These are phyloP conservation scores for Polyporus arcularius DNA, from an alignment of 768 basidiomycete species.

Conservation along the genomic window DNA sequence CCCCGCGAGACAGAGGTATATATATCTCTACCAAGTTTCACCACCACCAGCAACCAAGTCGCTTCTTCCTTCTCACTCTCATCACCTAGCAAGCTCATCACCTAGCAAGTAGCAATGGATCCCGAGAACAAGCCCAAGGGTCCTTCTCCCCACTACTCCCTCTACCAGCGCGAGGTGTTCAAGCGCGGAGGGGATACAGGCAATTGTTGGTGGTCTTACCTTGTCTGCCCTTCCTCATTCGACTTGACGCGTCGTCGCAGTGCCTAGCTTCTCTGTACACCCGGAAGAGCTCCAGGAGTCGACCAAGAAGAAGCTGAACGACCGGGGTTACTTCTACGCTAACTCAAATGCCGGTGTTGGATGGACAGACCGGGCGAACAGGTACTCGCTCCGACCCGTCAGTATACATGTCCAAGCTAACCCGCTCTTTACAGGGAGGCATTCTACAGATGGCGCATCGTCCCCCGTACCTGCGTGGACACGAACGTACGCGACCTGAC, in stretches of 20 bases:
- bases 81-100: background rate
- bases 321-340: conserved; percentile 52
- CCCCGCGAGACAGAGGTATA: background rate
- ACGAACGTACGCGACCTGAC: conserved; percentile 49
- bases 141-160: conserved; percentile 50
- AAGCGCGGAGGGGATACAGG: conserved; percentile 40
- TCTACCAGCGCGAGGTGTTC: conserved; percentile 54
- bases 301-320: conserved; percentile 44
- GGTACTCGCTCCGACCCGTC: conserved; percentile 23
- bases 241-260: conserved; percentile 20
- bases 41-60: background rate
- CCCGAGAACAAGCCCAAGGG: conserved; percentile 48
- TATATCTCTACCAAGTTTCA: background rate
- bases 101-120: conserved; percentile 37
- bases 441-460: conserved; percentile 54
- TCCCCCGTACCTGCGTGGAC: conserved; percentile 59
- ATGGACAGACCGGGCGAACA: conserved; percentile 54
- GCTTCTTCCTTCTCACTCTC: background rate
- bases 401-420: background rate
- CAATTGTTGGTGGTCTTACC: conserved; percentile 28
- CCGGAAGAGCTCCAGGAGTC: conserved; percentile 42
- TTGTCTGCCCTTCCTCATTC: background rate
- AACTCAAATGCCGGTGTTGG: conserved; percentile 54
- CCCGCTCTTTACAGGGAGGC: conserved; percentile 39
- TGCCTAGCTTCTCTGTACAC: conserved; percentile 45